Evolutionary conservation across 305 asterid species (phyloP), one percentile per base, ranked within the genome.

Genomic region (Rubia occidens): DNA sequence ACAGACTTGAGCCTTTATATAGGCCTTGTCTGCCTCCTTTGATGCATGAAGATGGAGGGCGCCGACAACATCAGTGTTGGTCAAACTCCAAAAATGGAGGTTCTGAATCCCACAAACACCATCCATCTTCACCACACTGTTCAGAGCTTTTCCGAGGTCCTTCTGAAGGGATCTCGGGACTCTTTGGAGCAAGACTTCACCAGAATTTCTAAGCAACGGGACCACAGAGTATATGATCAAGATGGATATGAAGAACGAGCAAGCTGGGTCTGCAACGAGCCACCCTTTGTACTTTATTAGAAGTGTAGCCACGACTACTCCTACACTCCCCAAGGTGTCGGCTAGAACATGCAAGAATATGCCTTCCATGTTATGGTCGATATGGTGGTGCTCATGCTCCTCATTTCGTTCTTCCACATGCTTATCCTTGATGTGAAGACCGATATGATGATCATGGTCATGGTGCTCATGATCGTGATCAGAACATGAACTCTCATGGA

Each of bases 321-420:
- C 97, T 5, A 94, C 89, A 32, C 99, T 94, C 62, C 99, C 99
- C 86, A 94, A 0, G 8, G 99, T 94, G 85, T 94, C 99, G 17
- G 97, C 99, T 78, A 94, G 73, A 47, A 94, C 97, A 43, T 94
- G 99, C 86, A 94, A 78, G 86, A 94, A 94, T 68, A 94, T 94
- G 74, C 99, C 98, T 75, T 87, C 95, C 99, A 94, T 89, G 83
- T 94, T 94, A 78, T 90, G 99, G 85, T 94, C 97, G 47, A 86
- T 84, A 77, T 94, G 98, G 78, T 82, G 96, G 66, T 79, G 83
- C 62, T 70, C 65, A 64, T 75, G 74, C 72, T 72, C 80, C 75
- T 77, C 72, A 44, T 74, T 79, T 65, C 71, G 78, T 59, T 70
- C 79, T 60, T 62, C 74, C 24, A 21, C 69, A 32, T 74, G 84